Percentiles rank a stretch among this genome's conserved stretches.
Evolutionary conservation across 2,329 filamentous ascomycete species (phyloP).

Genomic region (Fonsecaea monophora): DNA sequence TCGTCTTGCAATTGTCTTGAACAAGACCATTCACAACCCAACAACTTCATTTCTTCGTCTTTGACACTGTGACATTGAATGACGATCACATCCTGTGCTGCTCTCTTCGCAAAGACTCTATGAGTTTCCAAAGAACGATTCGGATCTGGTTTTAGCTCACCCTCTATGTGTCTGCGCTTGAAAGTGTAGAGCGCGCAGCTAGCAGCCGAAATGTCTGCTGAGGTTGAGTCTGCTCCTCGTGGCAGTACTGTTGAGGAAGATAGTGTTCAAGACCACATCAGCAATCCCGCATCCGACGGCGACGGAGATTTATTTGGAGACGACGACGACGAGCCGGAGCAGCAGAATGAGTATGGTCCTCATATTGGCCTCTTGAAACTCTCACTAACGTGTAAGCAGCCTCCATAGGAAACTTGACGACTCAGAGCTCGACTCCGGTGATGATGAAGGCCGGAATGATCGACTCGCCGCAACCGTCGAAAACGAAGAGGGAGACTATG

Average conservation of each 20-base stretch:
- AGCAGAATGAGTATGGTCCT: constrained; percentile 26
- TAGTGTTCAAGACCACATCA: constrained; percentile 41
- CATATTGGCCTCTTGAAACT: constrained; percentile 1
- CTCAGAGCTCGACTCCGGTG: constrained; percentile 68
- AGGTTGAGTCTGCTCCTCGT: constrained; percentile 28
- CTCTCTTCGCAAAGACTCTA: neutral
- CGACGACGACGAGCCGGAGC: constrained; percentile 48
- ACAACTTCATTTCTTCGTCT: neutral
- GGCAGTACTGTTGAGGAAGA: constrained; percentile 21
- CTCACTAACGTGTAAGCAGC: constrained; percentile 17
- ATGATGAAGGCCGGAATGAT: constrained; percentile 65
- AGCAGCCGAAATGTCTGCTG: constrained; percentile 34
- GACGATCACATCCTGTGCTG: neutral
- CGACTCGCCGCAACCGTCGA: constrained; percentile 56
- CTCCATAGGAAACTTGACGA: constrained; percentile 62
- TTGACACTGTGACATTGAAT: neutral
- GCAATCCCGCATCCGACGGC: constrained; percentile 43
- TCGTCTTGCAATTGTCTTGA: neutral
- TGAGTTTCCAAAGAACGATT: neutral
- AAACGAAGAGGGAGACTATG: constrained; percentile 49
- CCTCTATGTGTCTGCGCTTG: neutral
- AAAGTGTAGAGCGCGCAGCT: neutral
- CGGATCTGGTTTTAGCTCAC: neutral
- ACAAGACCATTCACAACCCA: neutral
- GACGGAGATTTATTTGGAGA: constrained; percentile 55